Base-by-base conservation (phyloP, 1,139 yeast species). In the Lodderomyces orthopsilosis region DNA sequence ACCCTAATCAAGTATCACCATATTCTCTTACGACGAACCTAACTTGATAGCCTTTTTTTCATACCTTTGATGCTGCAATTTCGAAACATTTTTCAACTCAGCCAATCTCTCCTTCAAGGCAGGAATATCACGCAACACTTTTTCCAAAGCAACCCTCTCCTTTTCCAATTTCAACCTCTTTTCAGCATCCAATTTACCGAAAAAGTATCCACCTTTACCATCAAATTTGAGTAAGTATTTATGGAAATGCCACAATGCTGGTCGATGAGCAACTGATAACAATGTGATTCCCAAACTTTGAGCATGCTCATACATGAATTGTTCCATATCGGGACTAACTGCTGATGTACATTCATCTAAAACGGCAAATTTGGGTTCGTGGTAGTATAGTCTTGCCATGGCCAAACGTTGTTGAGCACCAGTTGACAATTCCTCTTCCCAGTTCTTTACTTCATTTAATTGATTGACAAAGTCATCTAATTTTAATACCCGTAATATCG, bases 301-400 rank as follows among this genome's bases (percentile, higher is more conserved):
- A 0, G 97, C 96, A 59, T 87, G 88, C 42, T 81, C 66, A 59
- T 91, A 91, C 89, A 93, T 89, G 54, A 83, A 82, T 48, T 85
- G 89, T 61, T 91, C 98, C 81, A 90, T 85, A 50, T 85, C 89
- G 17, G 95, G 87, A 0, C 96, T 83, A 1, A 90, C 95, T 1
- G 96, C 93, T 6, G 96, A 88, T 0, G 98, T 91, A 64, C 97
- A 91, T 66, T 91, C 97, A 65, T 91, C 98, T 51, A 91, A 71
- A 23, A 91, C 96, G 0, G 97, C 97, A 70, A 89, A 91, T 63
- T 82, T 85, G 2, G 98, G 98, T 56, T 77, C 78, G 61, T 91
- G 97, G 59, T 90, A 91, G 59, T 86, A 91, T 62, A 91, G 72
- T 55, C 97, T 77, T 2, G 95, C 96, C 89, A 91, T 85, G 13